These are phyloP conservation scores for Penicillium coffeae DNA, from an alignment of 495 filamentous ascomycete species.

Conservation along the genomic window DNA sequence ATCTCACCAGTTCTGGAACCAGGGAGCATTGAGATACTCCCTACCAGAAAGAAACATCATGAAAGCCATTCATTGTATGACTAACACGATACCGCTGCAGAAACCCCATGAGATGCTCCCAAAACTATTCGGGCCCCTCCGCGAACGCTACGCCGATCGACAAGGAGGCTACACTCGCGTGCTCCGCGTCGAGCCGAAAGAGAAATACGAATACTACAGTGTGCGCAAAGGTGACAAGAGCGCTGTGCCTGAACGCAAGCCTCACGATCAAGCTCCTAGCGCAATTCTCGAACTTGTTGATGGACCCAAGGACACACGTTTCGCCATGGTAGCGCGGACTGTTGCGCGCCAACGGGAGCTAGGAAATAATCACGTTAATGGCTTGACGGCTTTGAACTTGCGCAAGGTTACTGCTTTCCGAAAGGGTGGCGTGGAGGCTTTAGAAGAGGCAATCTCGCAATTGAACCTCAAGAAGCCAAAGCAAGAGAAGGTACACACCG, in stretches of 20 bases:
- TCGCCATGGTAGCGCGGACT: constrained; percentile 82
- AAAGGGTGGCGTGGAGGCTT: constrained; percentile 55
- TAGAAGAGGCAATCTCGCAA: constrained; percentile 69
- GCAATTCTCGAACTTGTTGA: constrained; percentile 97
- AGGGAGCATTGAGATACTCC: neutral
- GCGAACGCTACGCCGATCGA: constrained; percentile 72
- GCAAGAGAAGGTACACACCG: neutral
- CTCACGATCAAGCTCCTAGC: constrained; percentile 71
- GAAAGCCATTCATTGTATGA: neutral
- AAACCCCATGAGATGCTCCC: constrained; percentile 66
- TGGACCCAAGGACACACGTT: constrained; percentile 90
- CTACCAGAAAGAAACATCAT: neutral
- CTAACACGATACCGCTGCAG: constrained; percentile 32
- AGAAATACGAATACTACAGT: constrained; percentile 29
- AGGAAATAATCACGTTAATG: constrained; percentile 50
- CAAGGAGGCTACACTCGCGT: constrained; percentile 94
- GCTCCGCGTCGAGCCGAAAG: constrained; percentile 73
- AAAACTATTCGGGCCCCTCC: constrained; percentile 82
- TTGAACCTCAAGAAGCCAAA: constrained; percentile 34
- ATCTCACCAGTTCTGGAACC: neutral
- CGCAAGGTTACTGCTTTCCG: constrained; percentile 81
- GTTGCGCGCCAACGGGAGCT: constrained; percentile 59
- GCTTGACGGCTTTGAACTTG: constrained; percentile 73
- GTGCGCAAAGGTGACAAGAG: constrained; percentile 15
- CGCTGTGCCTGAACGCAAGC: constrained; percentile 19